phyloP scores from a whole-genome alignment of 805 yeast genomes.

The Kodamaea nitidulidarum region DNA sequence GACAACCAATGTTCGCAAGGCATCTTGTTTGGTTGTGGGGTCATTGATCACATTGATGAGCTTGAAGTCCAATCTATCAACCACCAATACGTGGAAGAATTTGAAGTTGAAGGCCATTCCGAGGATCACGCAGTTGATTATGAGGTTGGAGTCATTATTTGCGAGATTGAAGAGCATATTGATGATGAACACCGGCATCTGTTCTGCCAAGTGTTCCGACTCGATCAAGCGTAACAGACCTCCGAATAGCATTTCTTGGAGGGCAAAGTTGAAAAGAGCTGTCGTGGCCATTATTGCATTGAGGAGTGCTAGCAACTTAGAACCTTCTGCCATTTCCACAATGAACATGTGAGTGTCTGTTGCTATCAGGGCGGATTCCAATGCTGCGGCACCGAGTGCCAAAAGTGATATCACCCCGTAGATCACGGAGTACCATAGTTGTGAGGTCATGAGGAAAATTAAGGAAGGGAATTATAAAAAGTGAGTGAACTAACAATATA shows the following conservation, averaged over 20 bases:
- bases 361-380: slow-evolving; percentile 11
- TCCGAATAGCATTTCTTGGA: slow-evolving; percentile 34
- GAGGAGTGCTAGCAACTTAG: slow-evolving; percentile 24
- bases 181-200: slow-evolving; percentile 30
- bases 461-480: background rate
- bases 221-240: slow-evolving; percentile 76
- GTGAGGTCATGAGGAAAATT: too few relatives aligned
- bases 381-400: background rate
- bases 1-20: slow-evolving; percentile 31
- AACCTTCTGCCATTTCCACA: slow-evolving; percentile 29
- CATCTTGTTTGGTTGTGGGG: slow-evolving; percentile 1
- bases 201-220: slow-evolving; percentile 53
- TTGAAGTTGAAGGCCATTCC: slow-evolving; percentile 40
- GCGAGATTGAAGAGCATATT: slow-evolving; percentile 62
- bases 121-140: slow-evolving; percentile 43
- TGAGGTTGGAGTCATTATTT: slow-evolving; percentile 58
- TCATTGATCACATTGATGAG: slow-evolving; percentile 10
- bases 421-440: background rate
- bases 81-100: slow-evolving; percentile 73
- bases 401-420: slow-evolving; percentile 3
- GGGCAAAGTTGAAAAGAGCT: slow-evolving; percentile 4
- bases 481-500: too few relatives aligned
- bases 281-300: slow-evolving; percentile 20
- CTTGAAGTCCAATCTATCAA: slow-evolving; percentile 46
- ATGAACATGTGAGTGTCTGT: slow-evolving; percentile 21